Base-by-base conservation (phyloP, 345 rosid species). In the Ceriops decandra region DNA sequence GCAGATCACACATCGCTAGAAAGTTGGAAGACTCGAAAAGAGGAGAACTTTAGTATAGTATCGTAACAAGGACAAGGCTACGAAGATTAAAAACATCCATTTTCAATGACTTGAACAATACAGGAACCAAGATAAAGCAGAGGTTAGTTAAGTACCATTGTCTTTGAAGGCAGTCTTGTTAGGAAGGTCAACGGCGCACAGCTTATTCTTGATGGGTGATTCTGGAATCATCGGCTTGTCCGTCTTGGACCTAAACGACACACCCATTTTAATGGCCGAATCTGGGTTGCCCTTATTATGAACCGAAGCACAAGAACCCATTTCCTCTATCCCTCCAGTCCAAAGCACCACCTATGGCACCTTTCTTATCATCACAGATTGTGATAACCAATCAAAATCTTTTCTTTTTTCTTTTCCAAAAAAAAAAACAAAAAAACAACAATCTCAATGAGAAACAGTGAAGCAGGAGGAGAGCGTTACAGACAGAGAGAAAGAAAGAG, bases 251-350 rank as follows among this genome's bases (percentile, higher is more conserved):
- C 67, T 67, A 58, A 80, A 79, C 6, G 82, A 70, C 31, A 78
- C 22, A 15, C 74, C 66, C 19, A 76, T 52, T 67, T 78, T 79
- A 74, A 76, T 68, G 74, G 82, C 70, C 2, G 86, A 79, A 42
- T 72, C 75, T 20, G 64, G 42, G 28, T 82, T 22, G 51, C 46
- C 77, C 69, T 73, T 68, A 67, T 73, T 68, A 65, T 74, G 80
- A 33, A 79, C 72, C 6, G 88, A 62, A 22, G 68, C 86, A 65
- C 82, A 87, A 22, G 82, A 78, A 78, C 91, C 91, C 91, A 87
- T 86, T 15, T 69, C 59, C 61, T 61, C 5, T 59, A 17, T 49
- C 62, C 32, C 20, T 66, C 46, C 16, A 13, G 11, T 32, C 26
- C 21, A 62, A 52, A 64, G 17, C 53, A 35, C 9, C 26, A 30